Percentiles rank a stretch among this genome's conserved stretches.
Conservation (phyloP, 2,329 filamentous ascomycete species). For the Bipolaris gigantea region DNA sequence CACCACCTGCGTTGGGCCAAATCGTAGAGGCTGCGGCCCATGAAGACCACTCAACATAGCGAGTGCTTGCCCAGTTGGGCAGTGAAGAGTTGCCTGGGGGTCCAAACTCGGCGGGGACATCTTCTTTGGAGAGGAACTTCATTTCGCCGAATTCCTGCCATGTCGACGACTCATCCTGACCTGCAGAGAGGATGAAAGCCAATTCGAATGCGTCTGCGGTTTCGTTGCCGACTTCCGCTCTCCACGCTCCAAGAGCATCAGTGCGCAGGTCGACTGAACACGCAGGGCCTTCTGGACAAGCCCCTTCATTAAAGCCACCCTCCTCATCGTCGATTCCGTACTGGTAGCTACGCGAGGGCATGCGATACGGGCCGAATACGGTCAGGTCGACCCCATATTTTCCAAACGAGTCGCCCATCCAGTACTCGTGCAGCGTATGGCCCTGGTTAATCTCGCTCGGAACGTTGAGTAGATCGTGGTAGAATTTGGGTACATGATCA, state of each 20-base stretch:
- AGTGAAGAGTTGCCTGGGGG: constrained; percentile 50
- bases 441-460: constrained; percentile 54
- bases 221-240: constrained; percentile 55
- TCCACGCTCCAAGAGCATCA: constrained; percentile 55
- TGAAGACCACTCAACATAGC: constrained; percentile 58
- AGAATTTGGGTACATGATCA: constrained; percentile 54
- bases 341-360: constrained; percentile 54
- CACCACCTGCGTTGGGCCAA: constrained; percentile 58
- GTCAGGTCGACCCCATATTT: constrained; percentile 58
- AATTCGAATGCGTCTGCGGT: constrained; percentile 54
- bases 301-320: constrained; percentile 52
- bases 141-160: constrained; percentile 63
- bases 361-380: constrained; percentile 55
- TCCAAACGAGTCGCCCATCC: constrained; percentile 60
- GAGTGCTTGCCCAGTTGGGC: constrained; percentile 53
- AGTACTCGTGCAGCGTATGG: constrained; percentile 60
- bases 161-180: constrained; percentile 58
- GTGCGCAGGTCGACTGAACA: constrained; percentile 55
- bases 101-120: constrained; percentile 55
- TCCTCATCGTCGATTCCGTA: constrained; percentile 54
- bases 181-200: constrained; percentile 58
- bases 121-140: constrained; percentile 53
- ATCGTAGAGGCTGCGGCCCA: constrained; percentile 56
- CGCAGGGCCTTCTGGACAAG: constrained; percentile 49
- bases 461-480: constrained; percentile 55